These are phyloP conservation scores for Xylaria palmicola DNA, from an alignment of 495 filamentous ascomycete genomes.

Conservation along the genomic window DNA sequence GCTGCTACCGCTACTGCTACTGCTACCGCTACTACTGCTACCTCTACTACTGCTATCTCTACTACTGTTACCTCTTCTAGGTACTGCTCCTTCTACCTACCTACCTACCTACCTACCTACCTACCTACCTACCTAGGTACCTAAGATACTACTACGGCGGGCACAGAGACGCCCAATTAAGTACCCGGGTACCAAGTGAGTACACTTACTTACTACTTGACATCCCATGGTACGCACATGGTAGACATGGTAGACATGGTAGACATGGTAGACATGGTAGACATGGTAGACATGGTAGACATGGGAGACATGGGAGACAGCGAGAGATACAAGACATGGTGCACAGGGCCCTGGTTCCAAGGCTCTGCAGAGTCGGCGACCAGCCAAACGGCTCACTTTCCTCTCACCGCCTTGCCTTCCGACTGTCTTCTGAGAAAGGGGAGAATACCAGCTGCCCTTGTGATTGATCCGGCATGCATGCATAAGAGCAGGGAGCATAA, in stretches of 20 bases:
- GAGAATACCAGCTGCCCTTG: conserved; percentile 14
- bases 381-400: conserved; percentile 18
- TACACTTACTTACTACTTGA: no score
- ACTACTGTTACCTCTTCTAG: no score
- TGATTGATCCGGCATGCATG: conserved; percentile 16
- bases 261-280: no score
- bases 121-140: not conserved
- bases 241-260: no score
- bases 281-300: not conserved
- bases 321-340: not conserved
- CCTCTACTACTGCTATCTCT: no score
- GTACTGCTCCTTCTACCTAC: no score
- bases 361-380: conserved; percentile 8
- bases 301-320: not conserved
- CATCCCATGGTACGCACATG: no score
- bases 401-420: conserved; percentile 14
- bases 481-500: conserved; percentile 17
- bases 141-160: not conserved
- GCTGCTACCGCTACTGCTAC: no score
- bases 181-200: no score
- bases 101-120: not conserved
- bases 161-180: no score
- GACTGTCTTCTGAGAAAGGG: conserved; percentile 7
- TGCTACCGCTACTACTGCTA: no score
- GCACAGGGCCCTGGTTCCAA: conserved; percentile 2